Evolutionary conservation across 2,329 filamentous ascomycete genomes (phyloP).

Genomic region (Teratosphaeriaceae sp.): DNA sequence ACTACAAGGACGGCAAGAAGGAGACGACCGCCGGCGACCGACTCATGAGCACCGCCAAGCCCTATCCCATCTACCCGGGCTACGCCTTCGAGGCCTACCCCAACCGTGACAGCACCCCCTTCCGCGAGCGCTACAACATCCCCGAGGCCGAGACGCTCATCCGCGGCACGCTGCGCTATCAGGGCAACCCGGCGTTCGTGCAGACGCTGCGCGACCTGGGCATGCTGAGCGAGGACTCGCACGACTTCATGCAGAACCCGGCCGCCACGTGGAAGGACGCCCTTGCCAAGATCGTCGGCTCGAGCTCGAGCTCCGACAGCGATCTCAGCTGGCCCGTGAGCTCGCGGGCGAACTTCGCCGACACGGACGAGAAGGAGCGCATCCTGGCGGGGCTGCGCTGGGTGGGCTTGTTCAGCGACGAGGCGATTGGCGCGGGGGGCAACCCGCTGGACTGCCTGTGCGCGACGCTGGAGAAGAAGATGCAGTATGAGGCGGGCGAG

Average conservation of each 20-base stretch:
- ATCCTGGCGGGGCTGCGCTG: constrained; percentile 68
- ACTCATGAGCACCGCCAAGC: constrained; percentile 80
- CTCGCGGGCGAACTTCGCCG: constrained; percentile 66
- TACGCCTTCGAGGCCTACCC: constrained; percentile 88
- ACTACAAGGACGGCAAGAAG: constrained; percentile 71
- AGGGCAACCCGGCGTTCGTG: constrained; percentile 87
- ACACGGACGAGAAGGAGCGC: constrained; percentile 60
- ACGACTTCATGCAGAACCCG: constrained; percentile 53
- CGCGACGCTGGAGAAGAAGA: constrained; percentile 82
- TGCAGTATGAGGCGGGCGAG: constrained; percentile 77
- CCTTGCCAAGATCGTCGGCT: constrained; percentile 67
- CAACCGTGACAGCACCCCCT: constrained; percentile 83
- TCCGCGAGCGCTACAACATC: constrained; percentile 84
- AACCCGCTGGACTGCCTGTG: constrained; percentile 90
- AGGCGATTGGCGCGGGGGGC: constrained; percentile 61
- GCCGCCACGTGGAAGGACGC: constrained; percentile 72
- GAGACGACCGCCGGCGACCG: constrained; percentile 40
- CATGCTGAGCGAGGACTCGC: constrained; percentile 69
- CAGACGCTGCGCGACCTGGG: constrained; percentile 81
- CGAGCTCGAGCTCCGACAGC: constrained; percentile 56
- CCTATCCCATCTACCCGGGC: constrained; percentile 83
- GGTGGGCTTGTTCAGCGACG: constrained; percentile 62
- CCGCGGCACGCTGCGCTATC: constrained; percentile 77
- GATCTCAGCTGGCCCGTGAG: constrained; percentile 63
- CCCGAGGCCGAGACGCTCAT: constrained; percentile 86